Percentiles rank a stretch among this genome's conserved stretches.
phyloP scores from a whole-genome alignment of 768 basidiomycete genomes.

The Polyporus arcularius region DNA sequence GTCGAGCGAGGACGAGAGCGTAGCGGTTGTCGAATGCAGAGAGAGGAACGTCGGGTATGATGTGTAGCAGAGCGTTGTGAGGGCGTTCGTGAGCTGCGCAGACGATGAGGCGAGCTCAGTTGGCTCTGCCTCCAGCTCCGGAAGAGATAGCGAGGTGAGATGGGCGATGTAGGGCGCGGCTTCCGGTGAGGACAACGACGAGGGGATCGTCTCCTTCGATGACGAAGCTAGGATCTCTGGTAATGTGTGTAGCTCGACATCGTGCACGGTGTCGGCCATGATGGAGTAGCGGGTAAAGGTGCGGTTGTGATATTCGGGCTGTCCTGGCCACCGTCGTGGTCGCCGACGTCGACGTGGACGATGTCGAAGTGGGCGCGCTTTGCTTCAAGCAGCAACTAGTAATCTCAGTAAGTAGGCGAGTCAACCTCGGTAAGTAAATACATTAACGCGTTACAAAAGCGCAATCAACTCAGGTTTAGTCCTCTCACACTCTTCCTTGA shows the following conservation, averaged over 20 bases:
- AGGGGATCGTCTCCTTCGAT: constrained; percentile 18
- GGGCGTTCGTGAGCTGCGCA: constrained; percentile 83
- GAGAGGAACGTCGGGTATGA: constrained; percentile 92
- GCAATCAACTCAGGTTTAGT: too few relatives aligned
- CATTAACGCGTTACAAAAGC: too few relatives aligned
- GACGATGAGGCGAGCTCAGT: constrained; percentile 78
- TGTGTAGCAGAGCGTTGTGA: constrained; percentile 87
- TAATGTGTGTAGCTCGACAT: constrained; percentile 18
- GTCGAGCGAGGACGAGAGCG: constrained; percentile 69
- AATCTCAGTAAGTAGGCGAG: too few relatives aligned
- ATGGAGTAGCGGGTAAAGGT: too few relatives aligned
- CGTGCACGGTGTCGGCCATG: not conserved
- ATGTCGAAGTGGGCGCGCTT: not conserved
- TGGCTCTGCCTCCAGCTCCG: constrained; percentile 74
- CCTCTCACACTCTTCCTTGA: too few relatives aligned
- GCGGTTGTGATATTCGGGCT: too few relatives aligned
- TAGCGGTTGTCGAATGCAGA: constrained; percentile 78
- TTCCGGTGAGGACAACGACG: constrained; percentile 24
- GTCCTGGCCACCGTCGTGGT: too few relatives aligned
- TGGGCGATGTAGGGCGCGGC: constrained; percentile 57
- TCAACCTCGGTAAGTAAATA: too few relatives aligned
- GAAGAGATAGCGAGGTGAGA: constrained; percentile 65
- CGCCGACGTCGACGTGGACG: not conserved
- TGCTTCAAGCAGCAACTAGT: too few relatives aligned
- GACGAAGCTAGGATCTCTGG: constrained; percentile 24